Conservation (phyloP, 192 early-diverging fungal genomes). For the Podila epicladia region DNA sequence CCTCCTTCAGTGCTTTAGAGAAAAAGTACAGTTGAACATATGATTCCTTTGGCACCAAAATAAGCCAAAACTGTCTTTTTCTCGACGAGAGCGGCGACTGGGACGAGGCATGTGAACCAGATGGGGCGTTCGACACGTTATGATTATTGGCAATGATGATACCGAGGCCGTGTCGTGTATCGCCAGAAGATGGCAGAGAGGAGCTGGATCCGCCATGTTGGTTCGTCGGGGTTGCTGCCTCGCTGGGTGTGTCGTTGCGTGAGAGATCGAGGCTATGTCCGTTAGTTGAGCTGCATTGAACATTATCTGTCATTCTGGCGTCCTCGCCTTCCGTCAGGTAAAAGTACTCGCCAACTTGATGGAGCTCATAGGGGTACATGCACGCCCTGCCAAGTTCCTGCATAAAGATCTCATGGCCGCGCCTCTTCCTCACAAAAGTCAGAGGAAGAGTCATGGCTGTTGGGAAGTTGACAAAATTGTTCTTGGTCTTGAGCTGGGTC, state of each 20-base stretch:
- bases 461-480: constrained; percentile 65
- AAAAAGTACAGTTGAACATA: constrained; percentile 75
- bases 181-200: constrained; percentile 31
- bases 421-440: constrained; percentile 59
- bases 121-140: constrained; percentile 2
- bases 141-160: constrained; percentile 53
- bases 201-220: constrained; percentile 2
- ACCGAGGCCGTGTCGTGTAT: constrained; percentile 62
- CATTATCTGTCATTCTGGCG: background rate
- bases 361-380: constrained; percentile 58
- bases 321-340: constrained; percentile 55
- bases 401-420: constrained; percentile 61
- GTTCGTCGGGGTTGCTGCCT: background rate
- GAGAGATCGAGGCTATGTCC: constrained; percentile 4
- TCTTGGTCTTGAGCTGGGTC: constrained; percentile 61
- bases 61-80: constrained; percentile 71
- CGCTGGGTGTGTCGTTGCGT: background rate
- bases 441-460: constrained; percentile 60
- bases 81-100: background rate
- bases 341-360: constrained; percentile 61
- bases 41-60: constrained; percentile 61
- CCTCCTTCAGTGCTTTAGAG: constrained; percentile 66
- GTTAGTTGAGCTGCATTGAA: constrained; percentile 1
- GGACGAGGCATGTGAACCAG: background rate
- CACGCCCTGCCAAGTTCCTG: constrained; percentile 56